A percentile compares a stretch with the other conserved stretches of the same genome.
These are phyloP conservation scores for Monilinia fructicola DNA, from an alignment of 2,329 filamentous ascomycete species.

Conservation along the genomic window DNA sequence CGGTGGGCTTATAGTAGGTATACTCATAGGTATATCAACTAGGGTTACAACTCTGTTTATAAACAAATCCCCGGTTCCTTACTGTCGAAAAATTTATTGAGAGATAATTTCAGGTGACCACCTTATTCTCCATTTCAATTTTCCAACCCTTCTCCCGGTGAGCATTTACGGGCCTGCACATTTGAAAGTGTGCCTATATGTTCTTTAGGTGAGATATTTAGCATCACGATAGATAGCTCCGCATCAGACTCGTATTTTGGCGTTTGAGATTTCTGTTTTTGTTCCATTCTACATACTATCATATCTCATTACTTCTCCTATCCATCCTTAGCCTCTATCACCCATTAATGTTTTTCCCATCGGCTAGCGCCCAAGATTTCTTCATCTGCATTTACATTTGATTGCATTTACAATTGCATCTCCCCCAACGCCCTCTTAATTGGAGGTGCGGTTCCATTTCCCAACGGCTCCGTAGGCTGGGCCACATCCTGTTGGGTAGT, in stretches of 20 bases:
- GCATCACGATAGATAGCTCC: background rate
- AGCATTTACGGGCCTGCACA: background rate
- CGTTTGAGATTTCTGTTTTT: too few relatives aligned
- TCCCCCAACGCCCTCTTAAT: constrained; percentile 8
- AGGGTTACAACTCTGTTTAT: too few relatives aligned
- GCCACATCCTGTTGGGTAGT: constrained; percentile 28
- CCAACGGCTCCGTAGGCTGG: background rate
- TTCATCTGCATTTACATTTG: background rate
- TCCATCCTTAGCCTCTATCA: background rate
- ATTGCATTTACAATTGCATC: constrained; percentile 1
- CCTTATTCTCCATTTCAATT: too few relatives aligned
- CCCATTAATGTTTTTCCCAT: background rate
- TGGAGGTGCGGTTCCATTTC: constrained; percentile 1
- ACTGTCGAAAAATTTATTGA: too few relatives aligned
- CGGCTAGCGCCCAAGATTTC: background rate
- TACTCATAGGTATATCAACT: too few relatives aligned
- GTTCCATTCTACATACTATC: too few relatives aligned
- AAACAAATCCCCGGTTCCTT: too few relatives aligned
- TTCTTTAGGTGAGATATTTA: background rate
- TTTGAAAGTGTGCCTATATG: too few relatives aligned
- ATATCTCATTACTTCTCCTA: background rate
- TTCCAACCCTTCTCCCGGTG: background rate
- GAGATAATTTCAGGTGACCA: too few relatives aligned
- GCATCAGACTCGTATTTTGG: too few relatives aligned
- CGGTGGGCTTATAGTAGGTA: background rate